Evolutionary conservation across 2,329 filamentous ascomycete genomes (phyloP), one percentile per base, ranked within the genome.

Genomic region (Madurella fahalii): DNA sequence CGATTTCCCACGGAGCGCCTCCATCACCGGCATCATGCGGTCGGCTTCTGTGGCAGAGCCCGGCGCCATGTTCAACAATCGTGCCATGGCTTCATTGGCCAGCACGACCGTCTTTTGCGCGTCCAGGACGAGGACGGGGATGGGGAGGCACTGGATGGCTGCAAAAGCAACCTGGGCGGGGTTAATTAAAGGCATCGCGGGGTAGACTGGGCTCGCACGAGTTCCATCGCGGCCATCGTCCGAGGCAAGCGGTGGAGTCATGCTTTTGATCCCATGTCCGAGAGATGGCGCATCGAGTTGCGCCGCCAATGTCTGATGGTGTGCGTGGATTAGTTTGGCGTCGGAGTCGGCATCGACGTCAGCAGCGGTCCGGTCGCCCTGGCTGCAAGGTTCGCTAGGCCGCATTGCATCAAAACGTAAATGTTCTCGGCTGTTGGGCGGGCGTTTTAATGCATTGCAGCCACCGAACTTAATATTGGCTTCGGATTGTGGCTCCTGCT

Each of bases 41-140:
- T 76, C 70, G 15, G 71, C 69, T n/a, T 68, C 67, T 17, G 68
- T 68, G 42, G 69, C 63, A 18, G 74, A 69, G 15, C 75, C 73
- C 2, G 65, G 59, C 25, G 82, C 74, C 47, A 88, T 74, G 4
- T 83, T 85, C 18, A 92, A 71, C 63, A 92, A 71, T 52, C 82
- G 78, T 1, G 83, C 86, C 81, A 90, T 86, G 17, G 88, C 84
- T 61, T 90, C 85, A 63, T 92, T 92, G 32, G 86, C 87, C 40
- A 91, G 69, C 1, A 88, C 77, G 2, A 91, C 79, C 0, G 84
- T 87, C 69, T 90, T 91, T 31, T 81, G 64, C 37, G 77, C 81
- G 48, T 85, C 85, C 37, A 92, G 72, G 1, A 92, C 82, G 37
- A 91, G 68, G 4, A 89, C 68, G 0, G 88, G 88, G 45, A 89